A percentile compares a stretch with the other conserved stretches of the same genome.
Conservation (phyloP, 371 early-diverging fungal species). For the Syncephalastrum racemosum region DNA sequence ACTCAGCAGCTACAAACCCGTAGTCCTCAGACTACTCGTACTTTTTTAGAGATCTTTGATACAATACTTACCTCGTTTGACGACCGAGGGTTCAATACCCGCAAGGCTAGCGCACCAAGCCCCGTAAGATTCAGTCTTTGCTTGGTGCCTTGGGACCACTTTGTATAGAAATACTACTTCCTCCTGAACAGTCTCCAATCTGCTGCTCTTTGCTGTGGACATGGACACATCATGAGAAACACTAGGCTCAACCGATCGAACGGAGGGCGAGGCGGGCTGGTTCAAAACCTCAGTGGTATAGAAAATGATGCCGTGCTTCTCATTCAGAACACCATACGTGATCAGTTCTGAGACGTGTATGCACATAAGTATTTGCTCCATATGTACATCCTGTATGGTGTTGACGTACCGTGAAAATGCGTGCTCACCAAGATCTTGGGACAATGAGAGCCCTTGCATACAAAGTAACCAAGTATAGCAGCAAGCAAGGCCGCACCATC, state of each 20-base stretch:
- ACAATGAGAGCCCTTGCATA: slow-evolving; percentile 33
- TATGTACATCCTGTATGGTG: slow-evolving; percentile 21
- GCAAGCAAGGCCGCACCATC: slow-evolving; percentile 68
- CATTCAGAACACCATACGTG: slow-evolving; percentile 5
- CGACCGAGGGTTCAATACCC: slow-evolving; percentile 40
- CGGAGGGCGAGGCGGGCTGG: background rate
- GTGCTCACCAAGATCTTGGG: slow-evolving; percentile 59
- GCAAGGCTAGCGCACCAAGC: slow-evolving; percentile 62
- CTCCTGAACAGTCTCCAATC: slow-evolving; percentile 2
- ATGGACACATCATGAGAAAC: background rate
- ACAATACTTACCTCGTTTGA: slow-evolving; percentile 45
- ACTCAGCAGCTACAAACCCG: too few species aligned
- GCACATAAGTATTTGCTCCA: background rate
- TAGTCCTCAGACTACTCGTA: too few species aligned
- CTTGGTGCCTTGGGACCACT: slow-evolving; percentile 28
- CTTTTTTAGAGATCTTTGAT: background rate
- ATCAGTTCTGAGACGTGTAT: slow-evolving; percentile 1
- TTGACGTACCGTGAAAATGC: slow-evolving; percentile 61
- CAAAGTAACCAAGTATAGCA: slow-evolving; percentile 54
- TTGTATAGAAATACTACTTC: slow-evolving; percentile 58
- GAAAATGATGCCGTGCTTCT: slow-evolving; percentile 11
- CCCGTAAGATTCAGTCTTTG: slow-evolving; percentile 42
- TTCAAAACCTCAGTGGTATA: slow-evolving; percentile 33
- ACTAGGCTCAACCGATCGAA: background rate
- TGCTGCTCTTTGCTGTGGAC: slow-evolving; percentile 1